Conservation (phyloP, 176 grass and related monocot species). For the Carex scoparia region DNA sequence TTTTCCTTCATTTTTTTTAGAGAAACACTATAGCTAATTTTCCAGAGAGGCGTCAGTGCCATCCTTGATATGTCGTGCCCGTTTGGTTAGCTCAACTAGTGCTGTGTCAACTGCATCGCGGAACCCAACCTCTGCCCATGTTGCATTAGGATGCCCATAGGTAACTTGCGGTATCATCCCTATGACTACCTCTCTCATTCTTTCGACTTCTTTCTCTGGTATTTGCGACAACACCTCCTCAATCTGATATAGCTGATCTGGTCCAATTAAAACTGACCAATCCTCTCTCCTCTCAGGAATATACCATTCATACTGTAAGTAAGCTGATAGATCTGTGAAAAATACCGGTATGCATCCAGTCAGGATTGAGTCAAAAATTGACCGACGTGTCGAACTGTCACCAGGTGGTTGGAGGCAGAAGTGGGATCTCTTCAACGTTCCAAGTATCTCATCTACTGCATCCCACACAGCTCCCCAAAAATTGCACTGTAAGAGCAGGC, state of each 20-base stretch:
- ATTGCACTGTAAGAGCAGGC: constrained; percentile 25
- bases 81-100: constrained; percentile 26
- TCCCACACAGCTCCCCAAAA: constrained; percentile 2
- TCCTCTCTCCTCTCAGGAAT: constrained; percentile 23
- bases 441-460: neutral
- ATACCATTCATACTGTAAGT: constrained; percentile 52
- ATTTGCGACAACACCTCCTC: constrained; percentile 25
- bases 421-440: neutral
- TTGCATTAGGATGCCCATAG: constrained; percentile 30
- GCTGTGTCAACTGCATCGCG: constrained; percentile 32
- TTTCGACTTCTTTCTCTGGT: constrained; percentile 10
- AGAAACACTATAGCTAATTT: neutral
- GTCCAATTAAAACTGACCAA: constrained; percentile 30
- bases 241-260: constrained; percentile 19
- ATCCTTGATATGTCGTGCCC: neutral
- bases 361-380: constrained; percentile 56
- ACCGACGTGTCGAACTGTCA: constrained; percentile 52
- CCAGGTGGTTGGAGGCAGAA: constrained; percentile 75
- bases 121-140: constrained; percentile 8
- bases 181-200: constrained; percentile 32
- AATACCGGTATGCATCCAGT: constrained; percentile 60
- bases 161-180: constrained; percentile 27
- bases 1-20: neutral
- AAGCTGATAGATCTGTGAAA: constrained; percentile 50
- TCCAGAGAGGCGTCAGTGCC: neutral